Conservation (phyloP, 305 asterid species). For the Fraxinus dipetala region DNA sequence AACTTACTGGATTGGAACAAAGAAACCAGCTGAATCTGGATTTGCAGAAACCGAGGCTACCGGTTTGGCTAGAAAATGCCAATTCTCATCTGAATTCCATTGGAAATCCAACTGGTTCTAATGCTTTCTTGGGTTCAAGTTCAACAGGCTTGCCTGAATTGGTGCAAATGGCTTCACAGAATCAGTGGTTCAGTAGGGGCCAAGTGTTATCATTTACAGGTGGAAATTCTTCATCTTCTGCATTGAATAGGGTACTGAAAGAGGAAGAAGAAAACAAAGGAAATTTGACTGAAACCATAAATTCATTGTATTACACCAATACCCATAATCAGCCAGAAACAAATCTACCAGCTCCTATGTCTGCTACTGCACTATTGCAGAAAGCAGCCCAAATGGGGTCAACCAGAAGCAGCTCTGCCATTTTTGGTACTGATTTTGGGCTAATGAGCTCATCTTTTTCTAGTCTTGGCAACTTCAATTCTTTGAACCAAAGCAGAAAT, state of each 20-base stretch:
- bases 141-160: conserved; percentile 51
- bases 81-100: conserved; percentile 27
- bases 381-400: conserved; percentile 94
- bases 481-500: conserved; percentile 17
- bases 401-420: conserved; percentile 54
- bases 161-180: conserved; percentile 50
- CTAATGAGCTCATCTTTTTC: conserved; percentile 46
- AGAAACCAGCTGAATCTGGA: conserved; percentile 33
- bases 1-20: conserved; percentile 37
- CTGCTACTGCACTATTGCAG: conserved; percentile 81
- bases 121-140: conserved; percentile 35
- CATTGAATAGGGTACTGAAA: conserved; percentile 34
- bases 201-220: conserved; percentile 29
- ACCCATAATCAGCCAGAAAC: conserved; percentile 31
- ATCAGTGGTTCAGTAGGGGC: conserved; percentile 45
- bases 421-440: conserved; percentile 55
- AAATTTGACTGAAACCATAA: conserved; percentile 44
- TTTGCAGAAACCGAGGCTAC: conserved; percentile 58
- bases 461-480: conserved; percentile 22
- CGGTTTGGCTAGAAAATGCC: conserved; percentile 66
- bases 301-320: conserved; percentile 46
- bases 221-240: conserved; percentile 34
- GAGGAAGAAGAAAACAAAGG: conserved; percentile 69
- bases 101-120: conserved; percentile 29
- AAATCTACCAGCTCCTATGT: conserved; percentile 49